Evolutionary conservation across 2,329 filamentous ascomycete species (phyloP), one percentile per base, ranked within the genome.

Genomic region (Colletotrichum noveboracense): DNA sequence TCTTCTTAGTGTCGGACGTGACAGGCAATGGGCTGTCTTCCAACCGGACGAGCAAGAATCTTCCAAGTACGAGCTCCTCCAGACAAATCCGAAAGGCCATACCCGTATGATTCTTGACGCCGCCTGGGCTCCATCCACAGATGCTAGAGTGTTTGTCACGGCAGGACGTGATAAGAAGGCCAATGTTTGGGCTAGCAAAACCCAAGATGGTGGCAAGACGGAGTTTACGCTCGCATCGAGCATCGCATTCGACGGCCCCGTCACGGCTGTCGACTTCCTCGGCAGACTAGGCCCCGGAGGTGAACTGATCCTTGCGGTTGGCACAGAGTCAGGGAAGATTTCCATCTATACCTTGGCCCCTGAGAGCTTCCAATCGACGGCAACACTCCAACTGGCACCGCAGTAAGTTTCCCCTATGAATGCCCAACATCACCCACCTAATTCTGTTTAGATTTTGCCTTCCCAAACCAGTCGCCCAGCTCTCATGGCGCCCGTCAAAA

Each of bases 11-110:
- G 96, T 98, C 2, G 96, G 97, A 3, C 89, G 97, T 75, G 97
- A 99, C 84, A 89, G 97, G 14, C 95, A 98, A 84, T 99, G 96
- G 96, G 93, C 93, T 1, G 87, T 98, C 1, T 99, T 96, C 82
- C 86, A 91, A 79, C 88, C 92, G 52, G 85, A 85, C 38, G 82
- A 81, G 7, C 82, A 79, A 38, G 80, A 78, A 36, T 60, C 71
- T 3, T 79, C 79, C 34, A 81, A 81, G 16, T 98, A 94, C 80
- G 85, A 83, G 28, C 86, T 93, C 5, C 83, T 91, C 52, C 87
- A 93, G 76, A 87, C 90, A 4, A 95, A 98, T 80, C 91, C 92
- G 3, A 98, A 98, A 85, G 96, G 95, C 0, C 97, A 99, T 83
- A 90, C 94, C 6, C 89, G 97, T 75, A 98, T 99, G 96, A 96